phyloP scores from a whole-genome alignment of 1,284 basidiomycete species.

The Meripilus lineatus region DNA sequence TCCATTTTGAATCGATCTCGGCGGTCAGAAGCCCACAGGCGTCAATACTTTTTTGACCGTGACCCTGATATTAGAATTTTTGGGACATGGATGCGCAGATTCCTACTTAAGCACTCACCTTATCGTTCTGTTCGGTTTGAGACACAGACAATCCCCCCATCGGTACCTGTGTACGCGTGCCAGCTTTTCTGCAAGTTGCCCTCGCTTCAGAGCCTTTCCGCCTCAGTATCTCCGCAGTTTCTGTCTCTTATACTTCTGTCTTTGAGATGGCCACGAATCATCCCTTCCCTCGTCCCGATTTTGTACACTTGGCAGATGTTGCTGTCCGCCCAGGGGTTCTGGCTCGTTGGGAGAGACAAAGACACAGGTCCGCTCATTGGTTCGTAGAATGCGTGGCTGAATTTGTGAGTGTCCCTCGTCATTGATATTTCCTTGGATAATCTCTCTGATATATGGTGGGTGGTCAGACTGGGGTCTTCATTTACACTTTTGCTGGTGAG shows the following conservation, averaged over 20 bases:
- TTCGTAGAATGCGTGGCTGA: conserved; percentile 56
- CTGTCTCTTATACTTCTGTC: too few relatives aligned
- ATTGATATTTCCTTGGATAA: conserved; percentile 30
- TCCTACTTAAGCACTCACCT: too few relatives aligned
- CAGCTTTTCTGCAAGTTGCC: too few relatives aligned
- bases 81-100: too few relatives aligned
- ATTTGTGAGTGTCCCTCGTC: conserved; percentile 33
- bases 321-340: conserved; percentile 33
- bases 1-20: too few relatives aligned
- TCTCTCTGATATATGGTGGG: not conserved
- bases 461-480: conserved; percentile 41
- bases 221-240: not conserved
- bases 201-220: not conserved
- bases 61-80: too few relatives aligned
- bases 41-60: too few relatives aligned
- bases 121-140: too few relatives aligned
- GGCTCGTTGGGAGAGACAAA: conserved; percentile 46
- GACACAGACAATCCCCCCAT: too few relatives aligned
- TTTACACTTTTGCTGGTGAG: conserved; percentile 52
- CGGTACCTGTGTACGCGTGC: too few relatives aligned
- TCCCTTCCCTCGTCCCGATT: conserved; percentile 1
- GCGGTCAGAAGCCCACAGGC: too few relatives aligned
- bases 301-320: conserved; percentile 19
- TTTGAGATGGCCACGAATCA: not conserved
- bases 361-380: conserved; percentile 47